Conservation (phyloP, 345 rosid genomes). For the Syzygium jambos region DNA sequence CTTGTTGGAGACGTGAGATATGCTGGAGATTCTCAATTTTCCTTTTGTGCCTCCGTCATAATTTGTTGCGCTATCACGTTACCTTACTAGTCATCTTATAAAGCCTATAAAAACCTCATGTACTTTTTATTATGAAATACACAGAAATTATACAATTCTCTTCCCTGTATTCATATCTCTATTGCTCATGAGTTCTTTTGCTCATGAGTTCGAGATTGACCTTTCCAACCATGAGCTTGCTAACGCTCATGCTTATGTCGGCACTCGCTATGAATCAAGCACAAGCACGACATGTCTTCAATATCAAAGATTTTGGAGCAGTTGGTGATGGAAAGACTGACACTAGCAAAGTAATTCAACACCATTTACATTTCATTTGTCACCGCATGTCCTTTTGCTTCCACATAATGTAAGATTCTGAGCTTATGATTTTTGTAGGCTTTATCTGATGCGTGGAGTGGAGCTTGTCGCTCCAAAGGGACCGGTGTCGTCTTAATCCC, state of each 20-base stretch:
- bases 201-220: background rate
- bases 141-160: background rate
- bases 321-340: constrained; percentile 7
- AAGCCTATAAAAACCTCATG: background rate
- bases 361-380: background rate
- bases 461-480: constrained; percentile 8
- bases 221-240: background rate
- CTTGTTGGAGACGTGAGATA: background rate
- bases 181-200: background rate
- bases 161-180: background rate
- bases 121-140: background rate
- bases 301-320: constrained; percentile 11
- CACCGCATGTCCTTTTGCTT: background rate
- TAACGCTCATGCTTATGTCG: background rate
- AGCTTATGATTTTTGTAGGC: constrained; percentile 3
- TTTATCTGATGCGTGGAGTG: background rate
- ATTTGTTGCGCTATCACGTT: background rate
- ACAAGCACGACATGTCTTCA: background rate
- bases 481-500: constrained; percentile 6
- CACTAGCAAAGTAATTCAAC: background rate
- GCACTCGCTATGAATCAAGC: background rate
- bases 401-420: background rate
- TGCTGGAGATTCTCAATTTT: background rate
- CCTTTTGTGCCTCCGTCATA: background rate
- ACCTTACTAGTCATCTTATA: background rate